Conservation (phyloP, 305 asterid species). For the Solanum hybrid region DNA sequence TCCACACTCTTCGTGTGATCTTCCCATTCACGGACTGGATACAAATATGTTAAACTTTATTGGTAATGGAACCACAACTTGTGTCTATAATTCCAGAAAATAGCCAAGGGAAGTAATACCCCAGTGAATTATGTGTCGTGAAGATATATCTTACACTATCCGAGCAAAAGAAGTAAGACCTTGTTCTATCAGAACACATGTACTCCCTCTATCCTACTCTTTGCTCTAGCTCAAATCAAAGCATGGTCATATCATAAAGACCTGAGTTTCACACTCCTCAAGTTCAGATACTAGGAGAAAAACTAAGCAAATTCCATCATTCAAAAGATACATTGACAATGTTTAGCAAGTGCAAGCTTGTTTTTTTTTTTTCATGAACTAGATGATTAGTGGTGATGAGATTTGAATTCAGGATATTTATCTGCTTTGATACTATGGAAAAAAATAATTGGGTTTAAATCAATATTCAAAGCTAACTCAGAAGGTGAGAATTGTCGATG, state of each 20-base stretch:
- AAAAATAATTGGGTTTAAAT: neutral
- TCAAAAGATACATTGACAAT: neutral
- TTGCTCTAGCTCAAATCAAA: conserved; percentile 59
- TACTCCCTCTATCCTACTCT: conserved; percentile 60
- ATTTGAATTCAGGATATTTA: neutral
- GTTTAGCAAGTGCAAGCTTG: neutral
- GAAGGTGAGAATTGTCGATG: neutral
- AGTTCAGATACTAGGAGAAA: neutral
- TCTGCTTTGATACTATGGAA: neutral
- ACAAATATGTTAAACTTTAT: conserved; percentile 5
- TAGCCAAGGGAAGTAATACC: conserved; percentile 28
- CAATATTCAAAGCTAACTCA: neutral
- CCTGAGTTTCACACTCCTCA: conserved; percentile 31
- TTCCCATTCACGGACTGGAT: conserved; percentile 55
- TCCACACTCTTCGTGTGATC: conserved; percentile 51
- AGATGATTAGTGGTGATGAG: neutral
- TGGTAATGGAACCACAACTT: neutral
- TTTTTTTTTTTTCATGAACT: no score
- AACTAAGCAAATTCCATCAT: neutral
- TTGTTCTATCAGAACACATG: conserved; percentile 77
- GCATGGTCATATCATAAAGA: conserved; percentile 83
- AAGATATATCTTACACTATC: conserved; percentile 41
- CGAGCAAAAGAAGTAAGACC: conserved; percentile 83
- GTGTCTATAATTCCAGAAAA: neutral
- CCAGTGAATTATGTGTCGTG: conserved; percentile 17